These are phyloP conservation scores for Aspergillus cavernicola DNA, from an alignment of 495 filamentous ascomycete species.

Conservation along the genomic window DNA sequence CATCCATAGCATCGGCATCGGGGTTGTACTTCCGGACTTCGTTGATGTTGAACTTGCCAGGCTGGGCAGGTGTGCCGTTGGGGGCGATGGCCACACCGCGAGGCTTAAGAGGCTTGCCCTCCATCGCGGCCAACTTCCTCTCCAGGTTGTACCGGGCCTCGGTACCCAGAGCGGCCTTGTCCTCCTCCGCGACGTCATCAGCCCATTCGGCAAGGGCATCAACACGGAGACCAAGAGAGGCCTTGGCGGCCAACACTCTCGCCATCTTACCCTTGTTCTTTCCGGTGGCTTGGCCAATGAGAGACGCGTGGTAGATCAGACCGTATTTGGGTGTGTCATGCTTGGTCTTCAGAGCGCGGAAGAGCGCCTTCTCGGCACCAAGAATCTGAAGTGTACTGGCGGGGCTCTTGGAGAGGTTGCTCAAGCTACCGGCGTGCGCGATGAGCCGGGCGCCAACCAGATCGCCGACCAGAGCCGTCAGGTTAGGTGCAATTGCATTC, in stretches of 20 bases:
- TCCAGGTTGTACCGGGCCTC: slow-evolving; percentile 75
- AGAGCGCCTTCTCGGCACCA: slow-evolving; percentile 97
- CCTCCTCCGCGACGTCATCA: slow-evolving; percentile 79
- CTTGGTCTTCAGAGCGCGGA: slow-evolving; percentile 98
- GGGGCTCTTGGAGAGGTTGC: slow-evolving; percentile 94
- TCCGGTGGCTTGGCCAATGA: slow-evolving; percentile 93
- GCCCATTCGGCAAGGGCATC: slow-evolving; percentile 86
- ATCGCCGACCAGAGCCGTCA: slow-evolving; percentile 90
- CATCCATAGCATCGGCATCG: slow-evolving; percentile 81
- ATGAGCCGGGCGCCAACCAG: slow-evolving; percentile 94
- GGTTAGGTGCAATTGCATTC: slow-evolving; percentile 94
- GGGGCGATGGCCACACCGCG: slow-evolving; percentile 73
- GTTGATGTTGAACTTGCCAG: slow-evolving; percentile 86
- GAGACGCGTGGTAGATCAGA: slow-evolving; percentile 95
- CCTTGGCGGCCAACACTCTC: slow-evolving; percentile 88
- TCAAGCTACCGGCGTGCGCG: slow-evolving; percentile 89
- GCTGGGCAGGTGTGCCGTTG: slow-evolving; percentile 53
- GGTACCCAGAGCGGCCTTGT: slow-evolving; percentile 72
- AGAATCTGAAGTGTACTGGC: slow-evolving; percentile 96
- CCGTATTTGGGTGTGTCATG: slow-evolving; percentile 99
- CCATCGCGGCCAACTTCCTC: slow-evolving; percentile 74
- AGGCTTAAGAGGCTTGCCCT: slow-evolving; percentile 83
- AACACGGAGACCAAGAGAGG: slow-evolving; percentile 86
- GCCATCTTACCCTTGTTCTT: slow-evolving; percentile 99
- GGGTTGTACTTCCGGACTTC: slow-evolving; percentile 94